Conservation (phyloP, 192 early-diverging fungal species). For the Rhizoclosmatium sp. region DNA sequence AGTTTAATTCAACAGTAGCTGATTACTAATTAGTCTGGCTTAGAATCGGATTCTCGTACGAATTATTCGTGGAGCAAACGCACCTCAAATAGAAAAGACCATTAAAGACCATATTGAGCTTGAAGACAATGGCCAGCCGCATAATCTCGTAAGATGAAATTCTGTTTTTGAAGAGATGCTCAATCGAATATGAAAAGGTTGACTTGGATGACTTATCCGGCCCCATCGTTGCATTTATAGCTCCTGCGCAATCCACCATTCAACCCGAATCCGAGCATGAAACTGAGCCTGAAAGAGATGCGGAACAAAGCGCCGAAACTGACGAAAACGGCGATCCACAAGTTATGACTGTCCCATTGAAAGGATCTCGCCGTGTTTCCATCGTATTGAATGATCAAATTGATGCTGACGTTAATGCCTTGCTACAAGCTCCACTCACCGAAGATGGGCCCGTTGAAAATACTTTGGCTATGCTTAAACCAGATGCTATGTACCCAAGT, state of each 20-base stretch:
- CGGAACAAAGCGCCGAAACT: not conserved
- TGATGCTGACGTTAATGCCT: not conserved
- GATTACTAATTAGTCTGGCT: too few species aligned
- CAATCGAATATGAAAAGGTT: not conserved
- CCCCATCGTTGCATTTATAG: not conserved
- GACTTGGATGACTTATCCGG: not conserved
- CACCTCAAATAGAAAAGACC: conserved; percentile 61
- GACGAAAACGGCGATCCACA: not conserved
- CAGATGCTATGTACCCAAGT: conserved; percentile 63
- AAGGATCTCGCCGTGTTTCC: not conserved
- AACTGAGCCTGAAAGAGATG: not conserved
- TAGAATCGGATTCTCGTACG: conserved; percentile 9
- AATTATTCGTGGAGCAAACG: conserved; percentile 64
- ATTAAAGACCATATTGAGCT: conserved; percentile 66
- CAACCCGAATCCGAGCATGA: not conserved
- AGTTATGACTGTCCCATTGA: not conserved
- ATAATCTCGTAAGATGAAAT: not conserved
- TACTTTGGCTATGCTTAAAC: conserved; percentile 69
- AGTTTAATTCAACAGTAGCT: conserved; percentile 4
- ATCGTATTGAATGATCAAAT: not conserved
- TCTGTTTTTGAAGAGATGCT: not conserved
- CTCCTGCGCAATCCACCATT: not conserved
- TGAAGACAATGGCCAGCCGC: conserved; percentile 18
- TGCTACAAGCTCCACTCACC: conserved; percentile 1
- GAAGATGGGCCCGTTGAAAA: conserved; percentile 37